Evolutionary conservation across 2,329 filamentous ascomycete species (phyloP).

Genomic region (Huntiella omanensis): DNA sequence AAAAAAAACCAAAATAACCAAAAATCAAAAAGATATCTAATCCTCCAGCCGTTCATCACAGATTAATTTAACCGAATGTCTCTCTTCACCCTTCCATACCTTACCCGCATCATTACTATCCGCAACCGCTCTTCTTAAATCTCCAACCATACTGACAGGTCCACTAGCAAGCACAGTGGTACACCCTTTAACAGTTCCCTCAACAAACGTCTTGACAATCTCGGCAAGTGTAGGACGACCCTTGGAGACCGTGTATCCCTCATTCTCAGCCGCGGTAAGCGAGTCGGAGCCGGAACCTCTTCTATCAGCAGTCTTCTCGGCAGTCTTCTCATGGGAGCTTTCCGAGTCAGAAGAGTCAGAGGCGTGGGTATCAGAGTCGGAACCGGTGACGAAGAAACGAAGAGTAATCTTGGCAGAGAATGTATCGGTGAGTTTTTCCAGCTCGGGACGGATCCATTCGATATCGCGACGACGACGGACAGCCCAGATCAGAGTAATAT

Average conservation of each 20-base stretch:
- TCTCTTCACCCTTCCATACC: slow-evolving; percentile 39
- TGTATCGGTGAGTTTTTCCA: slow-evolving; percentile 27
- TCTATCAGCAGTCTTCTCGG: slow-evolving; percentile 4
- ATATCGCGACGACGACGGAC: slow-evolving; percentile 35
- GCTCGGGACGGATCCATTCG: slow-evolving; percentile 38
- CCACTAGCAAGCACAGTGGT: slow-evolving; percentile 42
- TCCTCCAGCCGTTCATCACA: slow-evolving; percentile 42
- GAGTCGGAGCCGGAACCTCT: slow-evolving; percentile 11
- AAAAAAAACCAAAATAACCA: not conserved
- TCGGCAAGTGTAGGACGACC: slow-evolving; percentile 24
- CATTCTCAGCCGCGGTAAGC: not conserved
- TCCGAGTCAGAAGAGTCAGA: not conserved
- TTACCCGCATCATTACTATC: slow-evolving; percentile 29
- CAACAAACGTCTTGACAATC: slow-evolving; percentile 30
- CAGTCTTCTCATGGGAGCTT: not conserved
- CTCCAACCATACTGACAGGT: slow-evolving; percentile 39
- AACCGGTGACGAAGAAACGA: slow-evolving; percentile 40
- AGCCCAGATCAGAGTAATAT: slow-evolving; percentile 46
- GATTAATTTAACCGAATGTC: slow-evolving; percentile 34
- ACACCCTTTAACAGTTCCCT: slow-evolving; percentile 25
- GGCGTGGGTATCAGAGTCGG: slow-evolving; percentile 15
- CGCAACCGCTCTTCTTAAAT: slow-evolving; percentile 35
- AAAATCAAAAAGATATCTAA: not conserved
- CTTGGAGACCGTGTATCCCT: slow-evolving; percentile 15
- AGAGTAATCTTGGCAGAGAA: slow-evolving; percentile 26